These are phyloP conservation scores for Coemansia sp. DNA, from an alignment of 192 early-diverging fungal species.

Conservation along the genomic window DNA sequence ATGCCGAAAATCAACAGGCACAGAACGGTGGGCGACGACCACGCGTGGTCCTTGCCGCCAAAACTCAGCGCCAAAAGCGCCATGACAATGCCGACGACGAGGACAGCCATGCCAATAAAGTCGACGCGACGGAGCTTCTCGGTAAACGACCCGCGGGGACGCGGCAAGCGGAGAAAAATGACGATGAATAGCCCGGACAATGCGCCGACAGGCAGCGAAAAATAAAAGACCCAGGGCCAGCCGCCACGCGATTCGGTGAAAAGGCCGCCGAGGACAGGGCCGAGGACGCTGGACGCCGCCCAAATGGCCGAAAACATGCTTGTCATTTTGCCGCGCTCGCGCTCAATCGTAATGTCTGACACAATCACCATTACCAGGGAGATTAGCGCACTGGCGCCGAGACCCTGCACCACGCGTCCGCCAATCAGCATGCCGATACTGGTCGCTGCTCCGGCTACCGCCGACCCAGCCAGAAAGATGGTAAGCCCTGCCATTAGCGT, in stretches of 20 bases:
- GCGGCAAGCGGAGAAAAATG: conserved; percentile 34
- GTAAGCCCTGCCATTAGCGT: conserved; percentile 54
- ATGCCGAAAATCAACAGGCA: conserved; percentile 52
- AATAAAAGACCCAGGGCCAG: conserved; percentile 60
- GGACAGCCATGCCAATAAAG: conserved; percentile 56
- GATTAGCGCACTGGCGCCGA: conserved; percentile 64
- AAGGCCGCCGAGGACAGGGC: conserved; percentile 59
- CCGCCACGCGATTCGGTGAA: conserved; percentile 47
- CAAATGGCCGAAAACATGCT: conserved; percentile 57
- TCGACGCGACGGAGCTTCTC: conserved; percentile 63
- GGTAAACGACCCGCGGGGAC: conserved; percentile 22
- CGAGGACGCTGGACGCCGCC: conserved; percentile 56
- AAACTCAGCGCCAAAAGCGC: conserved; percentile 68
- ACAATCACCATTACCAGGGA: conserved; percentile 62
- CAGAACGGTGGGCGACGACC: conserved; percentile 63
- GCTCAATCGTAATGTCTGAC: conserved; percentile 60
- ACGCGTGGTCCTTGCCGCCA: conserved; percentile 70
- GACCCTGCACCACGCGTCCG: conserved; percentile 61
- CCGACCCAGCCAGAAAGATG: conserved; percentile 54
- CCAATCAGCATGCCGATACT: conserved; percentile 65
- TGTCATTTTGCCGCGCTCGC: conserved; percentile 59
- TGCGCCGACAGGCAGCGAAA: conserved; percentile 49
- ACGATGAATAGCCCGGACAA: conserved; percentile 41
- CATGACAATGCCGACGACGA: conserved; percentile 58
- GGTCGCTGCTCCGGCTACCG: conserved; percentile 50